A percentile compares a stretch with the other conserved stretches of the same genome.
phyloP scores from a whole-genome alignment of 768 basidiomycete species.

The Royoungia palumana region DNA sequence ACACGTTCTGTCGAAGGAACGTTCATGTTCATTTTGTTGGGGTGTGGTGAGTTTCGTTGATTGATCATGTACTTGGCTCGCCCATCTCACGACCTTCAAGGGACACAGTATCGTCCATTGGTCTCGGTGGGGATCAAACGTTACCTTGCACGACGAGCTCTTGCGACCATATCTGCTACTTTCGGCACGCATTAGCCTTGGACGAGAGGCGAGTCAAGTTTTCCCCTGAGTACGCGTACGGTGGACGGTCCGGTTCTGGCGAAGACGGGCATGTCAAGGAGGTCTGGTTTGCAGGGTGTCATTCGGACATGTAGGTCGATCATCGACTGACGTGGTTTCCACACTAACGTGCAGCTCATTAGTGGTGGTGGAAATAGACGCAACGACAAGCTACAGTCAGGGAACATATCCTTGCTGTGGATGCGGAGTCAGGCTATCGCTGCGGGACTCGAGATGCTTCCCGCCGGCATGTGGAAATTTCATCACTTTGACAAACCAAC shows the following conservation, averaged over 20 bases:
- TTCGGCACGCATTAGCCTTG: conserved; percentile 46
- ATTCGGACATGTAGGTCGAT: conserved; percentile 37
- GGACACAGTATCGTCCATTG: conserved; percentile 49
- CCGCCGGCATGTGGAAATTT: conserved; percentile 27
- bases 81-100: conserved; percentile 16
- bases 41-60: conserved; percentile 33
- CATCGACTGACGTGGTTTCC: not conserved
- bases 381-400: conserved; percentile 28
- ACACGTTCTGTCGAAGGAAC: conserved; percentile 33
- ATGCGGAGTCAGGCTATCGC: conserved; percentile 30
- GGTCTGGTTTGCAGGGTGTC: conserved; percentile 42
- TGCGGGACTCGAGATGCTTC: conserved; percentile 22
- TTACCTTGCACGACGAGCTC: conserved; percentile 32
- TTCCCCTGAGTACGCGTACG: conserved; percentile 41
- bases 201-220: conserved; percentile 49
- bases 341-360: conserved; percentile 2
- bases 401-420: conserved; percentile 29
- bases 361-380: conserved; percentile 30
- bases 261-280: conserved; percentile 34
- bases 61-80: not conserved
- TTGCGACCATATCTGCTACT: conserved; percentile 37
- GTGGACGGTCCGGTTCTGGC: conserved; percentile 13
- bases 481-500: conserved; percentile 25
- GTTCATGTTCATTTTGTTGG: conserved; percentile 45
- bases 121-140: conserved; percentile 29